Evolutionary conservation across 1,284 basidiomycete genomes (phyloP).

Genomic region (Cryptococcus neoformans): DNA sequence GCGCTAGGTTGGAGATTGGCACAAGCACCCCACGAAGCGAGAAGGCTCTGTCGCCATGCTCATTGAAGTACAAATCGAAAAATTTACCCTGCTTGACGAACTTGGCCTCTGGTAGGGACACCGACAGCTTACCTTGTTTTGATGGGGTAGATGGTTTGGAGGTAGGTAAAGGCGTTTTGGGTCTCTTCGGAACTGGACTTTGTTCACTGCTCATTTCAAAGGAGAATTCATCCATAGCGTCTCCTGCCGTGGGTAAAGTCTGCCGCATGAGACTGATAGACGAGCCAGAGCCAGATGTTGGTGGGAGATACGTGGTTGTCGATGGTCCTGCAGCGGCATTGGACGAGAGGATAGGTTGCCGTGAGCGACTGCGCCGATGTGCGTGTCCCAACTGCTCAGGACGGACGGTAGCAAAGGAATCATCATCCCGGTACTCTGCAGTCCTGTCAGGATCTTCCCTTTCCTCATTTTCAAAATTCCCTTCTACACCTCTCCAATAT

Average conservation of each 20-base stretch:
- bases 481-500: conserved; percentile 30
- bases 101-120: not conserved
- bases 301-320: not conserved
- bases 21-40: conserved; percentile 24
- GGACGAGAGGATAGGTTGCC: conserved; percentile 2
- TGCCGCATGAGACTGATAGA: conserved; percentile 29
- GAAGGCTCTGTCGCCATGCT: conserved; percentile 7
- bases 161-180: conserved; percentile 4
- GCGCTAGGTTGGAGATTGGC: conserved; percentile 20
- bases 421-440: conserved; percentile 14
- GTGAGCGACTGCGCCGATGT: not conserved
- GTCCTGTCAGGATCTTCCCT: conserved; percentile 8
- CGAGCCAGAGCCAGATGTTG: not conserved
- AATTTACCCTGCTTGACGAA: conserved; percentile 1
- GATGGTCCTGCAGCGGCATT: conserved; percentile 1
- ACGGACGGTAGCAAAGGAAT: conserved; percentile 32
- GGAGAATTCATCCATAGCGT: conserved; percentile 36
- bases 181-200: not conserved
- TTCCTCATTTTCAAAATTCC: conserved; percentile 6
- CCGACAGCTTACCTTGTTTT: not conserved
- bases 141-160: conserved; percentile 2
- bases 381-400: conserved; percentile 1
- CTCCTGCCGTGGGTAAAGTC: conserved; percentile 17
- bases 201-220: conserved; percentile 32
- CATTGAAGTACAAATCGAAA: conserved; percentile 27